Conservation (phyloP, 192 early-diverging fungal genomes). For the Umbelopsis isabellina region DNA sequence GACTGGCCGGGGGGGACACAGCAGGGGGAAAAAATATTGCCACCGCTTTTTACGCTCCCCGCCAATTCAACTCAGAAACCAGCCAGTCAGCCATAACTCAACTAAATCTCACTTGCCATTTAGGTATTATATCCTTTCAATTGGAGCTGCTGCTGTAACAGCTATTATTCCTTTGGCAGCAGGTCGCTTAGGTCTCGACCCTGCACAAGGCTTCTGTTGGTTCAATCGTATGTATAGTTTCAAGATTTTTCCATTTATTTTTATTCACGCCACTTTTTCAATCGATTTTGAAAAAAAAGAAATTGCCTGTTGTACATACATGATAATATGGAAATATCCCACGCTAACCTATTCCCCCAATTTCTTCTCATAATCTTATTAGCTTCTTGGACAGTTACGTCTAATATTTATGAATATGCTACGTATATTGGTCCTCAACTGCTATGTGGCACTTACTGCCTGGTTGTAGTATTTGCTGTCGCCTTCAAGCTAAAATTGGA, state of each 20-base stretch:
- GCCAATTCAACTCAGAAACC: background rate
- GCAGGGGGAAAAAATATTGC: too few relatives aligned
- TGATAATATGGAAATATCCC: background rate
- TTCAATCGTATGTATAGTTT: background rate
- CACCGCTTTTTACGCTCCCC: too few relatives aligned
- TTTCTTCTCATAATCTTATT: background rate
- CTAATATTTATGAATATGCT: conserved; percentile 22
- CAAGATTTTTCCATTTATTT: background rate
- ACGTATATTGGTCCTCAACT: conserved; percentile 22
- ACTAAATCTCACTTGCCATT: background rate
- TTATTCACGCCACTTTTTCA: background rate
- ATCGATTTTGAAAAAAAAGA: too few relatives aligned
- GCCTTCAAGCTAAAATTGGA: conserved; percentile 21
- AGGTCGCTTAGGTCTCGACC: conserved; percentile 2
- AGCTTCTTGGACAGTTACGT: conserved; percentile 17
- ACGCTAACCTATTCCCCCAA: conserved; percentile 1
- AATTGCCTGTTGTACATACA: too few relatives aligned
- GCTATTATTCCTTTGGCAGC: conserved; percentile 21
- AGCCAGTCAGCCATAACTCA: background rate
- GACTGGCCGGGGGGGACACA: too few relatives aligned
- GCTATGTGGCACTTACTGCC: conserved; percentile 20
- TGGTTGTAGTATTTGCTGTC: conserved; percentile 12
- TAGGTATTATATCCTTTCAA: conserved; percentile 24
- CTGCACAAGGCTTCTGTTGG: conserved; percentile 21
- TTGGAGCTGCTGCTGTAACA: background rate